Percentiles rank a stretch among this genome's conserved stretches.
phyloP scores from a whole-genome alignment of 1,284 basidiomycete genomes.

The Inonotus obliquus region DNA sequence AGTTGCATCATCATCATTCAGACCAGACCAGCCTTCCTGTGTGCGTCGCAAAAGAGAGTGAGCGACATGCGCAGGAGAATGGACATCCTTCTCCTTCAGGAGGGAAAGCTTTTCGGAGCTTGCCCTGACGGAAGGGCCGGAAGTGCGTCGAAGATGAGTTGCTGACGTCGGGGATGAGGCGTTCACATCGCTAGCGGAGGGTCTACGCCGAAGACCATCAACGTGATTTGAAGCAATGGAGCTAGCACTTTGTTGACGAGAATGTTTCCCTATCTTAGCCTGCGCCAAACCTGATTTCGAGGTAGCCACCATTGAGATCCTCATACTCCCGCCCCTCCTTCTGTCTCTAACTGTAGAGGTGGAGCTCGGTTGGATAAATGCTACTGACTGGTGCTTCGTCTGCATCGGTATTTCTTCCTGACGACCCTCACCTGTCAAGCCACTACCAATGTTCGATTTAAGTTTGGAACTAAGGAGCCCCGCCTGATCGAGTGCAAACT shows the following conservation, averaged over 20 bases:
- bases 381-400: constrained; percentile 72
- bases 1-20: constrained; percentile 86
- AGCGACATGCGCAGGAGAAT: constrained; percentile 63
- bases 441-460: constrained; percentile 26
- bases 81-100: constrained; percentile 27
- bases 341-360: constrained; percentile 28
- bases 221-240: constrained; percentile 8
- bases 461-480: constrained; percentile 51
- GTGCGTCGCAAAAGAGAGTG: constrained; percentile 76
- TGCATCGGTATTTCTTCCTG: constrained; percentile 48
- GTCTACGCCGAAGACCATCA: background rate
- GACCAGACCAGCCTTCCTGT: constrained; percentile 79
- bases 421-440: constrained; percentile 30
- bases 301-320: constrained; percentile 6
- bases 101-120: constrained; percentile 14
- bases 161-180: background rate
- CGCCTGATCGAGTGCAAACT: constrained; percentile 73
- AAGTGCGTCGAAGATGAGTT: constrained; percentile 10
- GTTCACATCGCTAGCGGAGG: background rate
- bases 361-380: constrained; percentile 40
- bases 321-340: constrained; percentile 13
- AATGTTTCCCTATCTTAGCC: constrained; percentile 1
- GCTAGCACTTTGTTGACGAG: constrained; percentile 15
- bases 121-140: constrained; percentile 6
- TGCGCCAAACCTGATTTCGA: constrained; percentile 9